phyloP scores from a whole-genome alignment of 2,329 filamentous ascomycete species.

The Fusarium nisikadoi region DNA sequence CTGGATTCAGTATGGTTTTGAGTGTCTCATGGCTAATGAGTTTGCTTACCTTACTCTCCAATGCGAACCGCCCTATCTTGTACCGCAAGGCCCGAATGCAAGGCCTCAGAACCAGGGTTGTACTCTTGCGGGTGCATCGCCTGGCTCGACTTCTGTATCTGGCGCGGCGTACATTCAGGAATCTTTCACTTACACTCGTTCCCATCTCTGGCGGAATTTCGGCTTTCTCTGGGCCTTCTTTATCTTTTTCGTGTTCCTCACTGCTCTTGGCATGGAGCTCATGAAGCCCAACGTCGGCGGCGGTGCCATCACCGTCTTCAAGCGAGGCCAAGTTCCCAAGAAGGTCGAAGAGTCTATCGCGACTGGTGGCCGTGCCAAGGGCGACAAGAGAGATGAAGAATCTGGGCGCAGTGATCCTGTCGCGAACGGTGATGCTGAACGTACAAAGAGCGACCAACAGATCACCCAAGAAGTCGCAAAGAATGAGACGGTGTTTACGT shows the following conservation, averaged over 20 bases:
- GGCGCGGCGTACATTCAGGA: conserved; percentile 66
- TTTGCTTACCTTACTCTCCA: conserved; percentile 65
- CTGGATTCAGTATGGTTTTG: conserved; percentile 76
- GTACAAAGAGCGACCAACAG: conserved; percentile 45
- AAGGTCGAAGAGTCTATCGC: conserved; percentile 67
- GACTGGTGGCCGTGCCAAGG: conserved; percentile 52
- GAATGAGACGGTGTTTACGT: conserved; percentile 69
- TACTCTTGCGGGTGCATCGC: conserved; percentile 58
- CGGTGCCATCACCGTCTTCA: conserved; percentile 69
- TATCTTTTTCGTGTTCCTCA: conserved; percentile 78
- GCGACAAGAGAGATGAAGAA: conserved; percentile 63
- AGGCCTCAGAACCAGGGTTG: conserved; percentile 62
- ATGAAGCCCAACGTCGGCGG: conserved; percentile 70
- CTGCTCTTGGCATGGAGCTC: conserved; percentile 74
- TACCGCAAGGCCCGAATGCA: conserved; percentile 57
- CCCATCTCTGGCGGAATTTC: conserved; percentile 79
- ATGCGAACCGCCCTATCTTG: conserved; percentile 67
- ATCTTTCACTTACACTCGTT: conserved; percentile 64
- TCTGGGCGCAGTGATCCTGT: conserved; percentile 46
- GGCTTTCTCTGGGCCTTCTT: conserved; percentile 81
- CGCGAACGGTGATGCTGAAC: conserved; percentile 20
- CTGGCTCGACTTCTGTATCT: conserved; percentile 57
- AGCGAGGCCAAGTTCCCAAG: conserved; percentile 71
- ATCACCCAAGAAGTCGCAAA: conserved; percentile 60
- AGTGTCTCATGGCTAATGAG: conserved; percentile 75